Base-by-base conservation (phyloP, 1,284 basidiomycete genomes). In the Vanrija sp. region DNA sequence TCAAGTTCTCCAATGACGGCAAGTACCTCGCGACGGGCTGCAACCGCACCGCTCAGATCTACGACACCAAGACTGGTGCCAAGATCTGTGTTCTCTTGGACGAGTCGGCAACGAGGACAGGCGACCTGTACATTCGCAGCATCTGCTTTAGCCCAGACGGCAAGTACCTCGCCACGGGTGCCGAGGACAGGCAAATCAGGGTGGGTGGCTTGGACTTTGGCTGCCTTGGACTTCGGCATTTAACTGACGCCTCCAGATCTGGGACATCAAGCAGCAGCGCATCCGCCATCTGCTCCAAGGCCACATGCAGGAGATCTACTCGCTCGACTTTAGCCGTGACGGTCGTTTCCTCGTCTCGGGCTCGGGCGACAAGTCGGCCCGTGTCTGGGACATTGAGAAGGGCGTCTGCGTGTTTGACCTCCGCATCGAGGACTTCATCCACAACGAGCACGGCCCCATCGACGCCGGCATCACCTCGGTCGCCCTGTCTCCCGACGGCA, bases 301-400 rank as follows among this genome's bases (percentile, higher is more conserved):
- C 2, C 92, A 95, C 76, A 84, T 86, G 70, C 87, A 90, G 68
- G 91, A 92, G 75, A 91, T 95, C 64, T 95, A 93, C 76, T 89
- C 89, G 6, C 83, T 95, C 56, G 89, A 91, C 71, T 93, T 91
- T 72, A 87, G 87, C 9, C 77, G 82, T 23, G 88, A 94, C 67
- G 90, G 91, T 7, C 80, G 84, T 14, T 83, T 87, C 63, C 85
- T 95, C 59, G 87, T 91, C n/a, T 90, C 88, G 12, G 91, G 90
- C 16, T 91, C 88, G 0, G 89, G 89, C 6, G 92, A 95, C 78
- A 87, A 87, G 75, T 91, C 89, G 10, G 87, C 88, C n/a, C 82
- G 88, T 46, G 86, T 94, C 55, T 95, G 91, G 91, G 86, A 92
- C 70, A 85, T 91, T 77, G 79, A 83, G 23, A 83, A 82, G 18